phyloP scores from a whole-genome alignment of 1,284 basidiomycete species.

The Cryptococcus hybrid region DNA sequence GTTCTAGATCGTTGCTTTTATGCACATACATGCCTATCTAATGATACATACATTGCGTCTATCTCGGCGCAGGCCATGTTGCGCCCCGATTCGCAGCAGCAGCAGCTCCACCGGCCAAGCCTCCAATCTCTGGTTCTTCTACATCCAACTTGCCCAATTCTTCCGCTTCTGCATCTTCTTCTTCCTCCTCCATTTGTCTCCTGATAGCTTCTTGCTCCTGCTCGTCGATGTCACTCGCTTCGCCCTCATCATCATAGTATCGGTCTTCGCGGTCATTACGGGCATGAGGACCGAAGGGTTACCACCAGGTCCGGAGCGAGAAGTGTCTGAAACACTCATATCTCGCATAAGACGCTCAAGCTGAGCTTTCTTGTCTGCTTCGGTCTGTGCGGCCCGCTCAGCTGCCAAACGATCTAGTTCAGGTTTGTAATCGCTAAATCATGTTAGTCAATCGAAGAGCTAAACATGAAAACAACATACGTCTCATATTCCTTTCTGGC shows the following conservation, averaged over 20 bases:
- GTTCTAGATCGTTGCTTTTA: neutral
- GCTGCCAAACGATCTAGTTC: constrained; percentile 71
- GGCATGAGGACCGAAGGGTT: constrained; percentile 50
- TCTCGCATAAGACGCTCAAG: constrained; percentile 82
- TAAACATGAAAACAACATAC: constrained; percentile 53
- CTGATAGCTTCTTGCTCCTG: constrained; percentile 54
- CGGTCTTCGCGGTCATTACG: constrained; percentile 46
- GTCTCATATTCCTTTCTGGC: constrained; percentile 84
- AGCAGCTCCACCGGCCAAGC: constrained; percentile 8
- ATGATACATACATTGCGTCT: neutral
- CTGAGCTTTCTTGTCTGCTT: constrained; percentile 65
- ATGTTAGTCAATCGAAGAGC: neutral
- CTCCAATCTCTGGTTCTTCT: constrained; percentile 16
- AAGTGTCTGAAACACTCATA: constrained; percentile 68
- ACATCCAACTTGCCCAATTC: constrained; percentile 30
- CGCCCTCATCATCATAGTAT: constrained; percentile 14
- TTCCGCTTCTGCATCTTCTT: constrained; percentile 50
- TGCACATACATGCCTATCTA: neutral
- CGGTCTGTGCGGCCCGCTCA: constrained; percentile 58
- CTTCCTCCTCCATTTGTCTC: constrained; percentile 48
- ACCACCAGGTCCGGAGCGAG: constrained; percentile 42
- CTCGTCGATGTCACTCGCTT: constrained; percentile 16
- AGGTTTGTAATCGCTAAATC: constrained; percentile 78
- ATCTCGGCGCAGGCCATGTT: constrained; percentile 24
- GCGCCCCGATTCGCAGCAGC: constrained; percentile 8